Percentiles rank a stretch among this genome's conserved stretches.
These are phyloP conservation scores for Lentinula lateritia DNA, from an alignment of 768 basidiomycete species.

Conservation along the genomic window DNA sequence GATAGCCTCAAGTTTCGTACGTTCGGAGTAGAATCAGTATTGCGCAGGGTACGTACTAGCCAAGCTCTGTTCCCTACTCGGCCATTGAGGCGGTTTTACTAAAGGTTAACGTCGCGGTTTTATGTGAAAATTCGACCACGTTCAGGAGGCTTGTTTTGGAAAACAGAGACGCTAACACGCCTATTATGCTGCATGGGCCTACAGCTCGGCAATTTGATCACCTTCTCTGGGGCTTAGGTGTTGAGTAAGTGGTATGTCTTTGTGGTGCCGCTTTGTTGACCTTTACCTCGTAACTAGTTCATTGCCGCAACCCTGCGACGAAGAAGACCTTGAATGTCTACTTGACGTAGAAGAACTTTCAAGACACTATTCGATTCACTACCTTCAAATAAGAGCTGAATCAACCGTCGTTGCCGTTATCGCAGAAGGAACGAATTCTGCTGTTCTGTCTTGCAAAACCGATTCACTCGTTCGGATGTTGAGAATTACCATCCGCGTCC, in stretches of 20 bases:
- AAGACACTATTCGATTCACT: background rate
- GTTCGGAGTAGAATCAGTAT: background rate
- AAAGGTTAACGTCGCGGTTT: slow-evolving; percentile 1
- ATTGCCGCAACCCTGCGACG: slow-evolving; percentile 17
- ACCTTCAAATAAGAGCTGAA: background rate
- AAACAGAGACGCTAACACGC: slow-evolving; percentile 17
- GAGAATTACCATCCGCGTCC: background rate
- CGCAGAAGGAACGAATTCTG: background rate
- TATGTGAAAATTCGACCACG: background rate
- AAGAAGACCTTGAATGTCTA: slow-evolving; percentile 20
- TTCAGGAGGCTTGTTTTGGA: background rate
- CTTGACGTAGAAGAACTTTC: background rate
- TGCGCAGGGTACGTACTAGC: background rate
- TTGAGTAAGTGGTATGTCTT: slow-evolving; percentile 26
- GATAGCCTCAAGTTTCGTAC: background rate
- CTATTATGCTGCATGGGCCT: slow-evolving; percentile 32
- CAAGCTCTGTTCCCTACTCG: background rate
- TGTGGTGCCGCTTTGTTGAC: slow-evolving; percentile 10
- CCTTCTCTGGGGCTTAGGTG: slow-evolving; percentile 32
- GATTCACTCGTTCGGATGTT: background rate
- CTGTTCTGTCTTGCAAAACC: background rate
- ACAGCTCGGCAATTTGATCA: slow-evolving; percentile 30
- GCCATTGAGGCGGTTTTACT: background rate
- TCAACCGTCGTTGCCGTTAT: background rate
- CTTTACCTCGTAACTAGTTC: slow-evolving; percentile 14